phyloP scores from a whole-genome alignment of 345 rosid species.

The Eucalyptus erythrocorys region DNA sequence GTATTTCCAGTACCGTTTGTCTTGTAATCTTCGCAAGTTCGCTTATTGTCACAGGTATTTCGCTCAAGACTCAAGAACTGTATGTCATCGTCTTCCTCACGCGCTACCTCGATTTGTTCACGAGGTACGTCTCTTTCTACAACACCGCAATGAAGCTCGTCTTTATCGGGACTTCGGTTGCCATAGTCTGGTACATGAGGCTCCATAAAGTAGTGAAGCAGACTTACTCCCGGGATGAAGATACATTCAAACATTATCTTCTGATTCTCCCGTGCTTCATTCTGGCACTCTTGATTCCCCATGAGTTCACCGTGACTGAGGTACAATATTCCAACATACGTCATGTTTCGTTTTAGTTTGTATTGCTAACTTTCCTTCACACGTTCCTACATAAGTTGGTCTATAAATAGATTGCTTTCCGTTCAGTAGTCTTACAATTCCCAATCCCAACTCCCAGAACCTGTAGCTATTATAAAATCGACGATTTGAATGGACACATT shows the following conservation, averaged over 20 bases:
- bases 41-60: constrained; percentile 15
- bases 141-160: constrained; percentile 28
- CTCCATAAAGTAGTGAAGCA: constrained; percentile 29
- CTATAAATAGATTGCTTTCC: neutral
- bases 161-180: constrained; percentile 23
- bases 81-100: constrained; percentile 28
- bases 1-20: neutral
- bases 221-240: constrained; percentile 18
- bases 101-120: constrained; percentile 26
- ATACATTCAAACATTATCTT: constrained; percentile 16
- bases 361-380: neutral
- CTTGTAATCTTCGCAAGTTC: neutral
- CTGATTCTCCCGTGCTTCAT: constrained; percentile 7
- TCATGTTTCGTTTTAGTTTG: neutral
- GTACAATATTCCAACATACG: neutral
- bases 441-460: neutral
- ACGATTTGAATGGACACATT: neutral
- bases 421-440: neutral
- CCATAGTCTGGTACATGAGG: constrained; percentile 40
- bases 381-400: neutral
- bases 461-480: neutral
- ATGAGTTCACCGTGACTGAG: neutral
- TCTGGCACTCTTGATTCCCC: constrained; percentile 18
- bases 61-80: constrained; percentile 35
- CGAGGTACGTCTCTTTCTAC: constrained; percentile 18